Conservation (phyloP, 2,329 filamentous ascomycete species). For the Cercospora brassicicola region DNA sequence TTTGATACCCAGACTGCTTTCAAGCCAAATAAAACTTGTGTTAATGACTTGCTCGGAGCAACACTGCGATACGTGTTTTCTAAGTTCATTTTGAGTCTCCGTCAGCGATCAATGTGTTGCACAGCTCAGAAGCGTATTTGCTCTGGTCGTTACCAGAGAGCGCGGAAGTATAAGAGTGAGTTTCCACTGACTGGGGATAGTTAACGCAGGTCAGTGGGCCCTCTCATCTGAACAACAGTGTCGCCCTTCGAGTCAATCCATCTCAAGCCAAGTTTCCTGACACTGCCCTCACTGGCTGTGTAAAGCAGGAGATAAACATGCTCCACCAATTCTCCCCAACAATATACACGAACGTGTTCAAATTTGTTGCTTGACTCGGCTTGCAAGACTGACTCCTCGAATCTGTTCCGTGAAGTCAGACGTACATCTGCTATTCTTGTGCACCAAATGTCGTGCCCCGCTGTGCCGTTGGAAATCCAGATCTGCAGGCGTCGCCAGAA, state of each 20-base stretch:
- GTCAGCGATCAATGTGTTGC: background rate
- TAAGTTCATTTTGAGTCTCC: background rate
- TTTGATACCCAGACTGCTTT: background rate
- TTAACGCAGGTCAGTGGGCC: background rate
- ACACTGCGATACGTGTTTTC: background rate
- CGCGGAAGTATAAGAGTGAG: no score
- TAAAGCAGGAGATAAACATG: conserved; percentile 76
- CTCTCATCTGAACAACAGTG: conserved; percentile 54
- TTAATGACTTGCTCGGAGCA: background rate
- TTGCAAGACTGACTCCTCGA: background rate
- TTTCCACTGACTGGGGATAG: background rate
- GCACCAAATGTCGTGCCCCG: conserved; percentile 68
- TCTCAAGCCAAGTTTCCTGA: conserved; percentile 58
- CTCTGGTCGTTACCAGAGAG: background rate
- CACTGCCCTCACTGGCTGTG: conserved; percentile 64
- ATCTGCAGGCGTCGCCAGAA: conserved; percentile 65
- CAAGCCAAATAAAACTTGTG: background rate
- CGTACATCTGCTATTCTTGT: conserved; percentile 38
- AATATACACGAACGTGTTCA: conserved; percentile 63
- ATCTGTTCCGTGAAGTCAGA: conserved; percentile 9
- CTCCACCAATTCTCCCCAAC: conserved; percentile 72
- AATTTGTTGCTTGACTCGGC: conserved; percentile 24
- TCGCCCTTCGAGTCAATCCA: conserved; percentile 68
- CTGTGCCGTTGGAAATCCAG: conserved; percentile 58
- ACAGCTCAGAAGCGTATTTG: background rate